phyloP scores from a whole-genome alignment of 805 yeast species.

The Myxozyma neglecta region DNA sequence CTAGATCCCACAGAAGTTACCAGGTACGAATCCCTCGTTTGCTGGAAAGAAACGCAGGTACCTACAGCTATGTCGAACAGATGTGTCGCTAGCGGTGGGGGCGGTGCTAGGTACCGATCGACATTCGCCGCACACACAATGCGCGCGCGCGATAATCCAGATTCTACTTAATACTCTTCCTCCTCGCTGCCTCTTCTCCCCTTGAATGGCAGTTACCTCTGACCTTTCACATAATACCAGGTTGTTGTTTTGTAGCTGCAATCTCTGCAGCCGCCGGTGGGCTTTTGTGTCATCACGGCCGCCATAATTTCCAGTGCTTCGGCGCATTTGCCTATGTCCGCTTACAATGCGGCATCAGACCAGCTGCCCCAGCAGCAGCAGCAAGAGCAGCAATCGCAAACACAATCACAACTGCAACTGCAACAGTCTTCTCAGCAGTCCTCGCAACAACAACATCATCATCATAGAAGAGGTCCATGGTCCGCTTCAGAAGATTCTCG shows the following conservation, averaged over 20 bases:
- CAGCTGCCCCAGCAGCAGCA: slow-evolving; percentile 7
- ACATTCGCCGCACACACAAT: slow-evolving; percentile 4
- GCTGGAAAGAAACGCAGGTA: no score
- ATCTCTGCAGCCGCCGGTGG: background rate
- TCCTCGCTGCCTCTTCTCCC: background rate
- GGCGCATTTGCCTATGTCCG: slow-evolving; percentile 7
- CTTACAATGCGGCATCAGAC: background rate
- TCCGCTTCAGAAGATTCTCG: slow-evolving; percentile 78
- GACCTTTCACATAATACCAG: background rate
- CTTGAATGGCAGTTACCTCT: background rate
- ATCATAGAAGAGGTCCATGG: slow-evolving; percentile 69
- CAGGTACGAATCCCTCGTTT: background rate
- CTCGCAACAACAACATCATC: background rate
- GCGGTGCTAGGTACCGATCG: no score
- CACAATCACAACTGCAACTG: background rate
- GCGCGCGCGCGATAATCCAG: background rate
- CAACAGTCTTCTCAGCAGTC: slow-evolving; percentile 6
- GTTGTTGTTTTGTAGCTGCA: background rate
- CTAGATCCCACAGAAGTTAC: background rate
- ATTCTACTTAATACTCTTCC: background rate
- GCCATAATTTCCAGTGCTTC: background rate
- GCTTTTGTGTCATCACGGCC: background rate
- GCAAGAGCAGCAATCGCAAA: slow-evolving; percentile 2
- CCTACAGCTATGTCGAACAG: background rate
- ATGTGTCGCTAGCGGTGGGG: background rate